Conservation (phyloP, 352 stramenopile species). For the Elongisporangium undulatum region DNA sequence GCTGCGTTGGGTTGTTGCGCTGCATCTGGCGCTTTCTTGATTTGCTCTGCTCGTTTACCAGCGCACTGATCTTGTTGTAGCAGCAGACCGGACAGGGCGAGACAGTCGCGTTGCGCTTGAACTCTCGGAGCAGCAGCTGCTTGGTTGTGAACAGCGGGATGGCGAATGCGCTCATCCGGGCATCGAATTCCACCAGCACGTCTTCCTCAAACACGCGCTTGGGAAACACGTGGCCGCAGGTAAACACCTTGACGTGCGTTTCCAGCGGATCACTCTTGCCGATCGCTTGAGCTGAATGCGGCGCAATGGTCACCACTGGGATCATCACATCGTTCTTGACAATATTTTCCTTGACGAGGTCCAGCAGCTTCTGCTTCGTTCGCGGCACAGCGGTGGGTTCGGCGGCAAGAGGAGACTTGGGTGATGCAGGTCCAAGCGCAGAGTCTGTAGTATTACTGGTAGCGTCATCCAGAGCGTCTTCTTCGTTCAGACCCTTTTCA, state of each 20-base stretch:
- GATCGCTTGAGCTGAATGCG: slow-evolving; percentile 59
- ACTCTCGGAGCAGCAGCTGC: slow-evolving; percentile 62
- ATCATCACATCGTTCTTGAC: slow-evolving; percentile 65
- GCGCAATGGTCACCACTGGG: slow-evolving; percentile 40
- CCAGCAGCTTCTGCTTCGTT: slow-evolving; percentile 33
- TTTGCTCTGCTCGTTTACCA: slow-evolving; percentile 37
- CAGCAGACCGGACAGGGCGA: slow-evolving; percentile 76
- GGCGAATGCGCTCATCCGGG: slow-evolving; percentile 62
- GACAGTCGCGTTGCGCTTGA: slow-evolving; percentile 50
- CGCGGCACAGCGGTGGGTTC: slow-evolving; percentile 3
- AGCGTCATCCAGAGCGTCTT: background rate
- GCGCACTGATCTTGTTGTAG: slow-evolving; percentile 74
- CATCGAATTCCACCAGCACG: slow-evolving; percentile 76
- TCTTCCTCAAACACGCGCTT: slow-evolving; percentile 87
- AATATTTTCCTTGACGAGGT: slow-evolving; percentile 75
- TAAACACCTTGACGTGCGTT: slow-evolving; percentile 84
- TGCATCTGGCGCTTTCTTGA: slow-evolving; percentile 1
- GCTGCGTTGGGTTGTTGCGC: background rate
- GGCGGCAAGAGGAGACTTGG: background rate
- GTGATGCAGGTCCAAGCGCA: background rate
- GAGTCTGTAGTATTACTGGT: background rate
- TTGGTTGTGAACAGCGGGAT: slow-evolving; percentile 60
- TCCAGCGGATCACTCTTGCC: slow-evolving; percentile 83
- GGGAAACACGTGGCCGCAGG: slow-evolving; percentile 77
- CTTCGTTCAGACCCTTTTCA: slow-evolving; percentile 19